A percentile compares a stretch with the other conserved stretches of the same genome.
Evolutionary conservation across 306 rosid genomes (phyloP).

Genomic region (Inga leiocalycina): DNA sequence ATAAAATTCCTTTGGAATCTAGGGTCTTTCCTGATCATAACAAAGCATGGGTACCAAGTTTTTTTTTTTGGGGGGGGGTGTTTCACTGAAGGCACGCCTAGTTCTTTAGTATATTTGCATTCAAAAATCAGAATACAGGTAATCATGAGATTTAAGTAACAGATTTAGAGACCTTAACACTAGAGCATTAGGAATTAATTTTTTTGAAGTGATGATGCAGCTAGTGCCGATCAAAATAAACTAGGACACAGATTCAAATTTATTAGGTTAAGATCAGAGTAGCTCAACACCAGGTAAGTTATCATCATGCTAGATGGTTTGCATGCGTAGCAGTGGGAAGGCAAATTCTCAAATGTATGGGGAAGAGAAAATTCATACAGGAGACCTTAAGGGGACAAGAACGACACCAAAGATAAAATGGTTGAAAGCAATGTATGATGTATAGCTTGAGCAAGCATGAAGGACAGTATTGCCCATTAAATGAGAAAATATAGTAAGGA

Average conservation of each 20-base stretch:
- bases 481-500: not conserved
- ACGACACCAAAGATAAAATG: slow-evolving; percentile 22
- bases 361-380: not conserved
- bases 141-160: not conserved
- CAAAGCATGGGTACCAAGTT: not conserved
- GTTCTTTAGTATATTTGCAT: too few species aligned
- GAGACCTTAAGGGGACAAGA: not conserved
- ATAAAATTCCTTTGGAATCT: too few species aligned
- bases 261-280: not conserved
- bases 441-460: not conserved
- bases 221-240: not conserved
- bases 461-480: not conserved
- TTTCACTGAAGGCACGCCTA: not conserved
- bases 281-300: not conserved
- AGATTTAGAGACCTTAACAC: not conserved
- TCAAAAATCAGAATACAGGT: not conserved
- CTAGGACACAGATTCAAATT: not conserved
- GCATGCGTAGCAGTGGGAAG: not conserved
- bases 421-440: not conserved
- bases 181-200: not conserved
- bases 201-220: not conserved
- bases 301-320: not conserved
- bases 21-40: too few species aligned
- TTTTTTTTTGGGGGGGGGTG: not conserved
- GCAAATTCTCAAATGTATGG: not conserved